Conservation (phyloP, 2,329 filamentous ascomycete species). For the Sporothrix humicola region DNA sequence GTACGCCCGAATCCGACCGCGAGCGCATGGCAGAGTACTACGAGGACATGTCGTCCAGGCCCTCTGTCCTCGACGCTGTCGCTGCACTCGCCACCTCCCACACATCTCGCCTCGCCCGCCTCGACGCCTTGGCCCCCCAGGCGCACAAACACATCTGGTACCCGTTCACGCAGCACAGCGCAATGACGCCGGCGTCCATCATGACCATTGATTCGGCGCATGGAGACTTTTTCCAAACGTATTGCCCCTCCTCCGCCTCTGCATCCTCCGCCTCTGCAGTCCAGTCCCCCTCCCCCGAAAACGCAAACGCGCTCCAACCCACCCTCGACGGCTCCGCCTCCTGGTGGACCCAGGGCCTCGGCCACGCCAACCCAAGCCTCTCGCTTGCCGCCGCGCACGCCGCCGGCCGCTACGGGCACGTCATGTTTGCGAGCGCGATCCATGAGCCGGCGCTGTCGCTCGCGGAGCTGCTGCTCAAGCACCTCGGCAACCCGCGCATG, state of each 20-base stretch:
- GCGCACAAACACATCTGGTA: slow-evolving; percentile 78
- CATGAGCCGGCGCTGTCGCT: slow-evolving; percentile 77
- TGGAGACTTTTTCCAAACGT: slow-evolving; percentile 75
- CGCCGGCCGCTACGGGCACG: slow-evolving; percentile 82
- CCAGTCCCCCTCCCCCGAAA: neutral
- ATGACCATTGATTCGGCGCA: slow-evolving; percentile 80
- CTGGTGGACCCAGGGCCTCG: slow-evolving; percentile 90
- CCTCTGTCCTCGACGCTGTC: slow-evolving; percentile 57
- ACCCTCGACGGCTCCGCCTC: slow-evolving; percentile 85
- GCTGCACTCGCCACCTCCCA: slow-evolving; percentile 49
- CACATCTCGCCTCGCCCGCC: slow-evolving; percentile 57
- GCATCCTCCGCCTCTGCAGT: neutral
- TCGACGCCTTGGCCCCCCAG: slow-evolving; percentile 65
- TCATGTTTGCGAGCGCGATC: slow-evolving; percentile 84
- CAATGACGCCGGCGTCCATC: slow-evolving; percentile 66
- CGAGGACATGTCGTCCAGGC: slow-evolving; percentile 49
- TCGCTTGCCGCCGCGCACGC: slow-evolving; percentile 79
- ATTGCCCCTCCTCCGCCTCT: neutral
- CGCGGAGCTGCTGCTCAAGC: slow-evolving; percentile 66
- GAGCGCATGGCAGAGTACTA: slow-evolving; percentile 71
- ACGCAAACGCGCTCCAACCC: slow-evolving; percentile 58
- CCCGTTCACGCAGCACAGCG: slow-evolving; percentile 81
- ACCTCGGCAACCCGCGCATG: slow-evolving; percentile 68
- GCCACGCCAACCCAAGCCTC: slow-evolving; percentile 75
- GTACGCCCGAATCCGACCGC: slow-evolving; percentile 54